Evolutionary conservation across 1,284 basidiomycete genomes (phyloP), one percentile per base, ranked within the genome.

Genomic region (Sanghuangporus weigelae): DNA sequence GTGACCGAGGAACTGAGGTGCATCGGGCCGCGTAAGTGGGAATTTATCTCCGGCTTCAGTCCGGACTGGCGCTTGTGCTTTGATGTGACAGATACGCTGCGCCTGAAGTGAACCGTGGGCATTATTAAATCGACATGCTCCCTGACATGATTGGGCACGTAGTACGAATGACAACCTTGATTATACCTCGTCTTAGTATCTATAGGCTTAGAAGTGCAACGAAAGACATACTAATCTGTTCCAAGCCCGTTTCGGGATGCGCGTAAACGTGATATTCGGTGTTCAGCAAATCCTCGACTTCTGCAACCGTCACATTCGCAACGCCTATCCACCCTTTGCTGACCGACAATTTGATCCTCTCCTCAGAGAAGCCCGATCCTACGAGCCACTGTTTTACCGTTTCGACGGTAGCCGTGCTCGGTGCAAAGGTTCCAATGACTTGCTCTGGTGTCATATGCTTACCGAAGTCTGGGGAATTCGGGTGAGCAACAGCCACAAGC

Each of bases 61-160:
- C 63, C 63, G 26, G 53, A 8, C 53, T 60, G 31, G 66, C 65
- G 57, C 64, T 60, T 36, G 72, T 75, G 58, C 71, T 74, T 69
- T 42, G 71, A 67, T 62, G 77, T 73, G 38, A 21, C 40, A 10
- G 62, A 26, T 19, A 38, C 6, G 51, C 10, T 40, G n/a, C 59
- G 63, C 38, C 60, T 56, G 65, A 83, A 83, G 69, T 83, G 79
- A 35, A 83, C 71, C 5, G 81, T 77, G 2, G 82, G 82, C 0
- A 76, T 74, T 53, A 84, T 74, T 53, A 84, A 66, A 60, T 82
- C 81, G 65, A 84, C 72, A 66, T 82, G 79, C 21, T 73, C 71
- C 35, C 74, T 68, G 59, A 84, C 70, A 60, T 79, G 74, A 26
- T 70, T 70, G 0, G 82, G 82, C 7, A 84, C 72, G 59, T 78